Evolutionary conservation across 2,329 filamentous ascomycete species (phyloP).

Genomic region (Fusarium torulosum): DNA sequence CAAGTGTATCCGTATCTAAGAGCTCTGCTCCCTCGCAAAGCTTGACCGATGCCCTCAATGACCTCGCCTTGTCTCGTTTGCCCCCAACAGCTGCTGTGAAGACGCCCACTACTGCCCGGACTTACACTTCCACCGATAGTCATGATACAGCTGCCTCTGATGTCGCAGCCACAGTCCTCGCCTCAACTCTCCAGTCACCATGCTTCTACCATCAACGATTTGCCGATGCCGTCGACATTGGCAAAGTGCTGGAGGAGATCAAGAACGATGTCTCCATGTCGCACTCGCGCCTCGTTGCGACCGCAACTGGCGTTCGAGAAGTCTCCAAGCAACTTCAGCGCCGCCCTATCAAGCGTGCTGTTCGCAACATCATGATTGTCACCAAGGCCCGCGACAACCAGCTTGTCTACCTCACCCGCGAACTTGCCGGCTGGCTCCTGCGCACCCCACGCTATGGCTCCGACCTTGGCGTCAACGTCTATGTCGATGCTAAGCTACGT

Average conservation of each 20-base stretch:
- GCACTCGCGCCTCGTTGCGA: conserved; percentile 94
- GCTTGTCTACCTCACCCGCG: conserved; percentile 87
- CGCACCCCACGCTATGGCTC: conserved; percentile 89
- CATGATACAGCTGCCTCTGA: conserved; percentile 30
- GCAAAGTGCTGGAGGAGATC: conserved; percentile 95
- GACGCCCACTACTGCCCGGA: conserved; percentile 43
- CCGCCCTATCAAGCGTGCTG: conserved; percentile 89
- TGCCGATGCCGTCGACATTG: conserved; percentile 94
- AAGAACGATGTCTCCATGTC: conserved; percentile 89
- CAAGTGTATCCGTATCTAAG: conserved; percentile 19
- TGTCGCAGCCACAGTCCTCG: conserved; percentile 32
- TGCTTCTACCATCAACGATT: conserved; percentile 99
- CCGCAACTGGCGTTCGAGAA: conserved; percentile 92
- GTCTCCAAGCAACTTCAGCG: conserved; percentile 96
- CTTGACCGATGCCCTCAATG: conserved; percentile 71
- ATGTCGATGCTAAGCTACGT: conserved; percentile 95
- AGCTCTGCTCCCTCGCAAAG: conserved; percentile 66
- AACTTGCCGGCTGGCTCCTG: conserved; percentile 89
- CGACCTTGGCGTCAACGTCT: conserved; percentile 93
- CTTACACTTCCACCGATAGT: conserved; percentile 30
- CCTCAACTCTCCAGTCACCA: conserved; percentile 79
- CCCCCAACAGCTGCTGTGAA: conserved; percentile 39
- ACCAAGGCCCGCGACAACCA: conserved; percentile 97
- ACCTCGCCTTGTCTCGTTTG: conserved; percentile 60
- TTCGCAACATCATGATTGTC: conserved; percentile 97